phyloP scores from a whole-genome alignment of 441 rosid species.

The Melastoma candidum region DNA sequence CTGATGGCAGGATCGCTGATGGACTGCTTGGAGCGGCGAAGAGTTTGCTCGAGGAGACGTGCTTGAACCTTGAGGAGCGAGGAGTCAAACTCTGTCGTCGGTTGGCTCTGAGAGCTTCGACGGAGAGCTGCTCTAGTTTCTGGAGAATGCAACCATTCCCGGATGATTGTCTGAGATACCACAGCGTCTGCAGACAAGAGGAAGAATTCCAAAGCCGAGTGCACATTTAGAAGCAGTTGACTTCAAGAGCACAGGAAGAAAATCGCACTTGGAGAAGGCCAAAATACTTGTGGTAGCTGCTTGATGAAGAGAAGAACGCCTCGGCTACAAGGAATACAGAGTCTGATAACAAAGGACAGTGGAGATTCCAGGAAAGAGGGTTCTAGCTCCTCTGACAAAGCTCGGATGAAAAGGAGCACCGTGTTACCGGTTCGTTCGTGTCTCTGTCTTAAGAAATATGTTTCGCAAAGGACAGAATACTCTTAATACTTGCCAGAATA shows the following conservation, averaged over 20 bases:
- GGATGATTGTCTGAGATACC: conserved; percentile 24
- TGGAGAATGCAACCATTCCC: conserved; percentile 17
- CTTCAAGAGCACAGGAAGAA: no score
- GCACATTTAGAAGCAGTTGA: no score
- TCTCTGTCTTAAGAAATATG: conserved; percentile 20
- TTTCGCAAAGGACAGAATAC: conserved; percentile 27
- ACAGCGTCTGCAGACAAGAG: conserved; percentile 27
- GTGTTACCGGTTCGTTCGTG: conserved; percentile 9
- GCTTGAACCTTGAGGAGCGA: conserved; percentile 35
- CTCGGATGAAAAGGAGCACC: conserved; percentile 26
- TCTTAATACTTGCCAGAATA: conserved; percentile 27
- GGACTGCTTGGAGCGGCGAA: conserved; percentile 25
- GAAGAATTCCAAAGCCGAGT: no score
- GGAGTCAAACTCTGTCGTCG: conserved; percentile 32
- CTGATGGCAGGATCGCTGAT: conserved; percentile 27
- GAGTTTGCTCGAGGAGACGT: conserved; percentile 35
- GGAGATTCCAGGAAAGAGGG: conserved; percentile 42
- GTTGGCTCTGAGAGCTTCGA: conserved; percentile 33
- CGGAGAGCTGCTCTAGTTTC: conserved; percentile 31
- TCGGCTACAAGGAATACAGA: no score
- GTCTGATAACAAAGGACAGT: no score
- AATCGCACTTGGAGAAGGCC: no score
- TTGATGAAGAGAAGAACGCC: no score
- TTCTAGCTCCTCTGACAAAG: conserved; percentile 31
- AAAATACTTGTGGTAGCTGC: no score